These are phyloP conservation scores for Cercophora scortea DNA, from an alignment of 495 filamentous ascomycete species.

Conservation along the genomic window DNA sequence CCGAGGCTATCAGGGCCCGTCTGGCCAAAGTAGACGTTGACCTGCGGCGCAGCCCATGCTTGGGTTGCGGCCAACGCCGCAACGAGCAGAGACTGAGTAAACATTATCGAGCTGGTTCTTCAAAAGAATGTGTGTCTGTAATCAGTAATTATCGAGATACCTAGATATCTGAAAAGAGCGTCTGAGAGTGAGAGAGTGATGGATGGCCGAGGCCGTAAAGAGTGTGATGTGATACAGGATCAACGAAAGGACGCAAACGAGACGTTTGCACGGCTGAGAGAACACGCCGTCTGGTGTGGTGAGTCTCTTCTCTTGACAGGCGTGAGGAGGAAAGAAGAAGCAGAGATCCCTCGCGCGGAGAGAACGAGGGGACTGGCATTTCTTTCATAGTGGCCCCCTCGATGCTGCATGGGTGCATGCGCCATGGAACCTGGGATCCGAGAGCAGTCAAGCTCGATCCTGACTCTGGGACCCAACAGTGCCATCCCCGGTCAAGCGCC, in stretches of 20 bases:
- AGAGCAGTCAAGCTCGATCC: too few relatives aligned
- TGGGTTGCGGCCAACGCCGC: constrained; percentile 23
- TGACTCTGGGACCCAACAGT: too few relatives aligned
- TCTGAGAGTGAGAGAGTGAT: neutral
- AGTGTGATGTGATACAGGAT: constrained; percentile 23
- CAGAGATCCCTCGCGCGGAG: neutral
- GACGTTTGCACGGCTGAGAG: constrained; percentile 29
- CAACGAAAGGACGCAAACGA: constrained; percentile 43
- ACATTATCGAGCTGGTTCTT: constrained; percentile 23
- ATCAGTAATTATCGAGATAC: neutral
- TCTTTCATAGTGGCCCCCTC: too few relatives aligned
- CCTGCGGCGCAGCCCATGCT: constrained; percentile 15
- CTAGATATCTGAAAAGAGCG: constrained; percentile 13
- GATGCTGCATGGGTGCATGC: too few relatives aligned
- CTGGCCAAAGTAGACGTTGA: constrained; percentile 35
- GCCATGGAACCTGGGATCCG: too few relatives aligned
- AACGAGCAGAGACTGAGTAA: constrained; percentile 25
- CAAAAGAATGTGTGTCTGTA: constrained; percentile 10
- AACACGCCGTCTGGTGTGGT: constrained; percentile 27
- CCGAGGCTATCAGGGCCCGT: constrained; percentile 17
- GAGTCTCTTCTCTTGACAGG: constrained; percentile 18
- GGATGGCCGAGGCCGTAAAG: constrained; percentile 24
- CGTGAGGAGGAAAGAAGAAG: constrained; percentile 7
- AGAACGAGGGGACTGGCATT: too few relatives aligned
- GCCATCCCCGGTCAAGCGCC: too few relatives aligned